Evolutionary conservation across 129 eudicot species (phyloP), one percentile per base, ranked within the genome.

Genomic region (Arctium minus): DNA sequence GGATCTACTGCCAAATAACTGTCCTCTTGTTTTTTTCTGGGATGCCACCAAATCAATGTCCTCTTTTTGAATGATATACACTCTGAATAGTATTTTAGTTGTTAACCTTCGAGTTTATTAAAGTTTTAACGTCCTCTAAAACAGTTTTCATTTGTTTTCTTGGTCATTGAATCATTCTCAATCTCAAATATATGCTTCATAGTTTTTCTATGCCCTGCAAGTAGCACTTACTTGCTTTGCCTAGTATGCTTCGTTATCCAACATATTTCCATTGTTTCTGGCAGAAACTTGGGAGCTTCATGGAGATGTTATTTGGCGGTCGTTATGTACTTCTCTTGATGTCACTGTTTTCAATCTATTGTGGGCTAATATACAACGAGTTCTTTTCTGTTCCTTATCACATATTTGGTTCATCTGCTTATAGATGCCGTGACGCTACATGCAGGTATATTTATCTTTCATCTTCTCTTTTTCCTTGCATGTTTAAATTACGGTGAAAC

Each of bases 261-360:
- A 22, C 64, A 13, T 33, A 4, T 50, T 42, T 30, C 38, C 33
- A 46, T 85, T 82, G 60, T 31, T 69, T 56, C n/a, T 83, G 73
- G 67, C 96, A 96, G 99, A 96, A 92, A 93, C 97, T 93, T 73
- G 99, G 98, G 78, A 96, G 98, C 92, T 91, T 96, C 84, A 96
- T 96, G 99, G 99, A 96, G 90, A 93, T 96, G 99, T 90, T 96
- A 44, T 93, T 92, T 89, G 99, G 98, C 65, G 99, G 99, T 50
- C 99, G 98, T 73, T 96, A 93, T 86, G 89, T 96, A 75, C 94
- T 96, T 79, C 96, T 96, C 44, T 78, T 93, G 89, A 93, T 96
- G 99, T 91, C 99, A 62, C 80, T 96, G 72, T 96, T 96, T 82
- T 96, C 99, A 68, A 93, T 96, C 44, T 93, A 93, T 74, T 96